A percentile compares a stretch with the other conserved stretches of the same genome.
Evolutionary conservation across 176 grass and related monocot species (phyloP).

Genomic region (Triticum urartu): DNA sequence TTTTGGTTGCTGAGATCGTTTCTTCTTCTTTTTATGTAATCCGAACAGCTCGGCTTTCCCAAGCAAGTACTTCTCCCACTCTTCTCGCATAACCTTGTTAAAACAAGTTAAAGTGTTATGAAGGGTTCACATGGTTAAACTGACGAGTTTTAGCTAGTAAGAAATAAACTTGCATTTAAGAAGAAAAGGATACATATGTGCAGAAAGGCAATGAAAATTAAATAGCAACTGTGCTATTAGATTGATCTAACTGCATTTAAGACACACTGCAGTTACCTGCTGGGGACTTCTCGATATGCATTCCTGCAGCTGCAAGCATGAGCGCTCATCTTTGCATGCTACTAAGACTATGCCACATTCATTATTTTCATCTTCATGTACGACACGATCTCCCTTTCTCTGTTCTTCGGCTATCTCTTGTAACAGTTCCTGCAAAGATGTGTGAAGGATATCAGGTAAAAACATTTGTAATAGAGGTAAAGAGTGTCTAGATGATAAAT

Average conservation of each 20-base stretch:
- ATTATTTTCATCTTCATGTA: conserved; percentile 34
- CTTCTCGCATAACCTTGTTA: conserved; percentile 72
- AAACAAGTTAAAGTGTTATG: conserved; percentile 27
- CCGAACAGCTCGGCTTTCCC: conserved; percentile 75
- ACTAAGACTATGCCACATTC: conserved; percentile 66
- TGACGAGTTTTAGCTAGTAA: conserved; percentile 12
- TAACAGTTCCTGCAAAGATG: conserved; percentile 70
- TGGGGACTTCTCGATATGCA: conserved; percentile 69
- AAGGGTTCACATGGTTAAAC: conserved; percentile 10
- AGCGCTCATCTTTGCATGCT: conserved; percentile 88
- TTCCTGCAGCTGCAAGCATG: conserved; percentile 88
- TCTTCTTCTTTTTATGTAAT: conserved; percentile 67
- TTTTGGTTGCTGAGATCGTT: conserved; percentile 74
- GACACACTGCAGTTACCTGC: conserved; percentile 42
- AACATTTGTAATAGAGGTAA: neutral
- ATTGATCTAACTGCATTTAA: conserved; percentile 15
- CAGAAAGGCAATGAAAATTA: neutral
- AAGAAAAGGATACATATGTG: neutral
- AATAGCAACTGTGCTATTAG: neutral
- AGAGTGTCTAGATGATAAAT: conserved; percentile 6
- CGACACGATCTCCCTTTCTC: conserved; percentile 34
- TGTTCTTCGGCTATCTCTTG: conserved; percentile 91
- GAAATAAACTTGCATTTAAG: conserved; percentile 9
- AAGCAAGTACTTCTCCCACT: conserved; percentile 96
- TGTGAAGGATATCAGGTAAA: conserved; percentile 21